Base-by-base conservation (phyloP, 78 protist species). In the Corallochytrium limacisporum region DNA sequence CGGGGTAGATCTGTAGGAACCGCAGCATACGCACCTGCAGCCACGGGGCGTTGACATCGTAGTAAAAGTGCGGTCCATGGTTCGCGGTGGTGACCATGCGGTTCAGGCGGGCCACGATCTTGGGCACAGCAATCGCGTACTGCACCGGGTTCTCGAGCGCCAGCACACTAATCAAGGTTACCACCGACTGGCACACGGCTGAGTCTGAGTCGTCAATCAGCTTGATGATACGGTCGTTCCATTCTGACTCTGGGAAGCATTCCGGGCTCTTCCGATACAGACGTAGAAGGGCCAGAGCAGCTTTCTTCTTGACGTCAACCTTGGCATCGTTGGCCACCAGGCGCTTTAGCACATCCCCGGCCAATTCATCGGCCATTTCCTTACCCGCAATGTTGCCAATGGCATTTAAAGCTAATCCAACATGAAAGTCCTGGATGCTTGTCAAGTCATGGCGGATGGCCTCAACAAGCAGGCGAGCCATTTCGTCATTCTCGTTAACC, bases 341-440 rank as follows among this genome's bases (percentile, higher is more conserved):
- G n/a, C 91, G 55, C 35, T 63, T 65, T 62, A 48, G 70, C 49
- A 95, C 95, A 24, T 85, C 77, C 32, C 48, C 47, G 15, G 86
- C 36, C 40, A 93, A 81, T 20, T 91, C 37, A 55, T 92, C 97
- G 1, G 98, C 86, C 44, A 84, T 83, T 18, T 95, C 98, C 29
- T 43, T 37, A 37, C 94, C 92, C 28, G 96, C 99, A 10, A 90
- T 78, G 74, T 87, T 93, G 38, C 91, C 85, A n/a, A 94, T 73
- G 31, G 90, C 71, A 2, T 85, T 44, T 24, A 95, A 79, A 4
- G 98, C 97, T 3, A 95, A 77, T 46, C 87, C 65, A 56, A 75
- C 91, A 72, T 51, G 37, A n/a, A n/a, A n/a, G 60, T 42, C 33
- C 66, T 88, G 91, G 69, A 53, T 44, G 39, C 78, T 36, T 12